Evolutionary conservation across 768 basidiomycete species (phyloP).

Genomic region (Pleurotus cornucopiae): DNA sequence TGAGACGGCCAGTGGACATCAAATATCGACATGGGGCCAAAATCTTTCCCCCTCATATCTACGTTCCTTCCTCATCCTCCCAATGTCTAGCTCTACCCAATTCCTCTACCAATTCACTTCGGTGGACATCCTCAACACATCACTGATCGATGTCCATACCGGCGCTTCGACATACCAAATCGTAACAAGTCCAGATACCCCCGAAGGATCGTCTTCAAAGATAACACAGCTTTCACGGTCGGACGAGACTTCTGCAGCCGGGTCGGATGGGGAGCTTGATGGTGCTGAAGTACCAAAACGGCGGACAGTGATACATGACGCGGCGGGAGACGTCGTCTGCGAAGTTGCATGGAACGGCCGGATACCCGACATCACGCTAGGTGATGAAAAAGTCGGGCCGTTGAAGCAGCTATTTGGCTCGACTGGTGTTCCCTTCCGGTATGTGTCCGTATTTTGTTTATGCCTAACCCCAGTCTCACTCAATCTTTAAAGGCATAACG

Average conservation of each 20-base stretch:
- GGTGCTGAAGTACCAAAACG: conserved; percentile 16
- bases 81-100: conserved; percentile 1
- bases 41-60: too few relatives aligned
- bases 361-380: conserved; percentile 47
- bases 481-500: conserved; percentile 39
- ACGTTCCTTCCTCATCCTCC: neutral
- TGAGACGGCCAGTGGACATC: conserved; percentile 14
- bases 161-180: conserved; percentile 46
- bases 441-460: conserved; percentile 15
- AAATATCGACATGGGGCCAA: neutral
- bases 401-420: conserved; percentile 56
- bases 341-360: conserved; percentile 52
- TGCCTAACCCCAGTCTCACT: neutral
- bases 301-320: conserved; percentile 40
- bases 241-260: conserved; percentile 12
- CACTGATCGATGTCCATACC: conserved; percentile 50
- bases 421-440: conserved; percentile 52
- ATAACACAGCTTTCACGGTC: conserved; percentile 8
- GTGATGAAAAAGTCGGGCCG: conserved; percentile 45
- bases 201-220: conserved; percentile 19
- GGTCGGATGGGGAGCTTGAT: conserved; percentile 14
- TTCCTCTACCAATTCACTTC: conserved; percentile 59
- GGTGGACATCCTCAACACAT: conserved; percentile 52
- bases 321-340: conserved; percentile 36
- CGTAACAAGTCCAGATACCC: conserved; percentile 32